Evolutionary conservation across 176 grass and related monocot species (phyloP).

Genomic region (Oryza rufipogon): DNA sequence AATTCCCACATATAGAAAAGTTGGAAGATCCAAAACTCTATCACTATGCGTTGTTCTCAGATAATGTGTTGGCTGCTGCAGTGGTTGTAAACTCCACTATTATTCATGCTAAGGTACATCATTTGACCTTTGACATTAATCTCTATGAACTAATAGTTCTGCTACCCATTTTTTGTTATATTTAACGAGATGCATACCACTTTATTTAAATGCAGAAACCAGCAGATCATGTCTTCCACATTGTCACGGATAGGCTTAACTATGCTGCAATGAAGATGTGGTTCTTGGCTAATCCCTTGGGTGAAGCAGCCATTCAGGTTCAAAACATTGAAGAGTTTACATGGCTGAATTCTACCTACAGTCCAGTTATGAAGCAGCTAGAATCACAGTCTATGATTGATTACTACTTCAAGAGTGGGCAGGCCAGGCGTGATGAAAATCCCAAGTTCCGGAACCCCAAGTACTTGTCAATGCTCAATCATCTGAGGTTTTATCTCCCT

Average conservation of each 20-base stretch:
- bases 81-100: conserved; percentile 91
- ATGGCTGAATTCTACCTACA: conserved; percentile 92
- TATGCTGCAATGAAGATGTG: conserved; percentile 98
- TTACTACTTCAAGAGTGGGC: conserved; percentile 78
- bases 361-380: conserved; percentile 93
- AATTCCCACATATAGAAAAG: conserved; percentile 63
- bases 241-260: conserved; percentile 89
- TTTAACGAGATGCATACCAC: conserved; percentile 4
- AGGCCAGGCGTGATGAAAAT: conserved; percentile 58
- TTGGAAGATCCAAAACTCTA: conserved; percentile 80
- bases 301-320: conserved; percentile 74
- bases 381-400: conserved; percentile 74
- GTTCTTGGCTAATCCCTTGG: conserved; percentile 82
- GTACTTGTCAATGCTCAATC: conserved; percentile 93
- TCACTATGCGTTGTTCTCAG: conserved; percentile 96
- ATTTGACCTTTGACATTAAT: conserved; percentile 1
- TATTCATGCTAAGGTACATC: conserved; percentile 76
- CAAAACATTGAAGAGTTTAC: conserved; percentile 86
- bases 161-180: not conserved
- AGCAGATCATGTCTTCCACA: conserved; percentile 82
- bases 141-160: not conserved
- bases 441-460: conserved; percentile 92
- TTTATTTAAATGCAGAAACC: conserved; percentile 71
- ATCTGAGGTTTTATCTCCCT: conserved; percentile 94
- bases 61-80: conserved; percentile 86